These are phyloP conservation scores for Plectosphaerella sp. DNA, from an alignment of 2,329 filamentous ascomycete species.

Conservation along the genomic window DNA sequence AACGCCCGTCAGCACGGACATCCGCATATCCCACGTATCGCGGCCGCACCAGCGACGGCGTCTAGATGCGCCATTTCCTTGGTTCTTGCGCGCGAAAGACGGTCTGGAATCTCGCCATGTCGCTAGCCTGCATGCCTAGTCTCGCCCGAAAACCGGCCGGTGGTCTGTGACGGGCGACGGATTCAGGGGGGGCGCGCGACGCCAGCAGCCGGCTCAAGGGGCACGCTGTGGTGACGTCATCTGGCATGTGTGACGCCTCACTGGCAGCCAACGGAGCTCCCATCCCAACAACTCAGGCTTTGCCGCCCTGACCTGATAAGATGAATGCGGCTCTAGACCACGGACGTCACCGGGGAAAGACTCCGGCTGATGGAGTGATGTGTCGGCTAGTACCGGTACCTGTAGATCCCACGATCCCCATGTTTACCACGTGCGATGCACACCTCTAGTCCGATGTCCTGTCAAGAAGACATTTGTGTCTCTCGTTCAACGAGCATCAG, in stretches of 20 bases:
- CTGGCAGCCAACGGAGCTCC: too few species aligned
- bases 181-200: not conserved
- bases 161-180: not conserved
- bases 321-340: too few species aligned
- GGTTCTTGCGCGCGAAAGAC: not conserved
- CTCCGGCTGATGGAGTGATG: too few species aligned
- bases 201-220: not conserved
- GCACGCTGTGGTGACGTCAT: not conserved
- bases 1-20: not conserved
- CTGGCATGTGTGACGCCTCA: not conserved
- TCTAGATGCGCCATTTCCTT: not conserved
- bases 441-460: too few species aligned
- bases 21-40: not conserved
- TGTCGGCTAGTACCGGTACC: too few species aligned
- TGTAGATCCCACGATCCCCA: too few species aligned
- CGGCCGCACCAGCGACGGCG: not conserved
- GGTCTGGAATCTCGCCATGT: not conserved
- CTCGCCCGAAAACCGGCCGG: not conserved
- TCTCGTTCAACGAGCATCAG: too few species aligned
- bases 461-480: too few species aligned
- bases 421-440: too few species aligned
- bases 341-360: too few species aligned
- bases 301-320: too few species aligned
- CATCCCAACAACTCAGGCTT: too few species aligned
- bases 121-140: not conserved